Base-by-base conservation (phyloP, 768 basidiomycete genomes). In the Suillus weaverae region DNA sequence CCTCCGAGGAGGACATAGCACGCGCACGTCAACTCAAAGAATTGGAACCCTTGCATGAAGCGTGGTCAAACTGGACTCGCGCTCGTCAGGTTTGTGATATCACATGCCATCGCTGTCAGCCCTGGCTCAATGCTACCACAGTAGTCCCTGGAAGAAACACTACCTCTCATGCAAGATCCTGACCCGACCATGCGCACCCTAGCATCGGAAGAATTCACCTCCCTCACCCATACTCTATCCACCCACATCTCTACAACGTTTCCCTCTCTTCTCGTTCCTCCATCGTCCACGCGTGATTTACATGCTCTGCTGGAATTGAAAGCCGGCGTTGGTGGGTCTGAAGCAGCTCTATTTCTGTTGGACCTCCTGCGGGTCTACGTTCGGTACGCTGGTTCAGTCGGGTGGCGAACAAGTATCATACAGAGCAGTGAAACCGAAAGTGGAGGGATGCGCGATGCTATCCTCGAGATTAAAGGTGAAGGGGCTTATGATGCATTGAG, bases 221-320 rank as follows among this genome's bases (percentile, higher is more conserved):
- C 76, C 4, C 83, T 92, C 55, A 73, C 78, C 2, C 63, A 70
- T 22, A 73, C 69, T 56, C 70, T 73, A 35, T 76, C 69, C 60
- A 57, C 33, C 5, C 68, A 74, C 61, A 70, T 77, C 55, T 69
- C 76, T 8, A 67, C 69, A 2, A 85, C 82, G 0, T 88, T 96
- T 70, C 92, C 94, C 0, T 69, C 82, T 0, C 82, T 95, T 3
- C 86, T 97, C 63, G 81, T 92, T 2, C 94, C 93, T 0, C 79
- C 86, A 0, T 92, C 92, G 0, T 68, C 82, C 4, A 94, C 93
- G 1, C 78, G 79, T 0, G 75, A 84, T 3, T 79, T 93, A 18
- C 90, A 91, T 11, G 94, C 93, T 3, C 81, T 98, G 59, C 79
- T 99, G 66, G 97, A 99, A 70, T 80, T 99, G 56, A 97, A 97